Evolutionary conservation across 1,139 yeast genomes (phyloP).

Genomic region (Lodderomyces theae): DNA sequence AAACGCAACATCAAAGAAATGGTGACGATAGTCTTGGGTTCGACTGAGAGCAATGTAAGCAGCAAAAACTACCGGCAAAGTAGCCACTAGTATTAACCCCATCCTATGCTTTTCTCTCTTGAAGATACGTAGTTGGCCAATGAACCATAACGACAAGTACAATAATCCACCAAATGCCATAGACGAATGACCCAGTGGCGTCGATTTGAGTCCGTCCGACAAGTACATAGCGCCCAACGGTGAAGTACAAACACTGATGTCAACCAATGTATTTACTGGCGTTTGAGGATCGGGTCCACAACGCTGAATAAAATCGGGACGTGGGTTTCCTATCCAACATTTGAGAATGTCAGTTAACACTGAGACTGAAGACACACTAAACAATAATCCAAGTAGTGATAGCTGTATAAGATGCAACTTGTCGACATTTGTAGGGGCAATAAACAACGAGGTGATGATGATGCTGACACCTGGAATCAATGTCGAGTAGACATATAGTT

Average conservation of each 20-base stretch:
- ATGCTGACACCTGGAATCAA: slow-evolving; percentile 23
- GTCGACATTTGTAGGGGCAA: slow-evolving; percentile 7
- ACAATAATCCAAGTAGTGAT: slow-evolving; percentile 24
- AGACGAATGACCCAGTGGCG: slow-evolving; percentile 48
- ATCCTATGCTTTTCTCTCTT: slow-evolving; percentile 39
- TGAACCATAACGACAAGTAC: slow-evolving; percentile 41
- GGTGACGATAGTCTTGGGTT: slow-evolving; percentile 46
- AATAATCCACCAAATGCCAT: slow-evolving; percentile 40
- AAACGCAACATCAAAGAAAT: slow-evolving; percentile 38
- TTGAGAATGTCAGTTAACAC: slow-evolving; percentile 41
- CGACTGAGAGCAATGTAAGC: slow-evolving; percentile 37
- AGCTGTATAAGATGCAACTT: slow-evolving; percentile 21
- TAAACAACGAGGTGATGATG: slow-evolving; percentile 10
- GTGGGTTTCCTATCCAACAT: slow-evolving; percentile 46
- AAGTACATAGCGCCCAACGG: slow-evolving; percentile 31
- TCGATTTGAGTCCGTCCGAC: slow-evolving; percentile 45
- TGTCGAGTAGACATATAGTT: slow-evolving; percentile 25
- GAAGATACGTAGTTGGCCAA: slow-evolving; percentile 32
- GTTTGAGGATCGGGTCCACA: slow-evolving; percentile 37
- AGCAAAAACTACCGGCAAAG: slow-evolving; percentile 31
- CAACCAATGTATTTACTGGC: slow-evolving; percentile 30
- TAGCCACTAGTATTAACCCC: slow-evolving; percentile 14
- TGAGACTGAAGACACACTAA: slow-evolving; percentile 20
- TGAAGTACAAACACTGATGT: slow-evolving; percentile 38
- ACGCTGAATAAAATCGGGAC: slow-evolving; percentile 45